Evolutionary conservation across 306 rosid genomes (phyloP), one percentile per base, ranked within the genome.

Genomic region (Gleditsia sinensis): DNA sequence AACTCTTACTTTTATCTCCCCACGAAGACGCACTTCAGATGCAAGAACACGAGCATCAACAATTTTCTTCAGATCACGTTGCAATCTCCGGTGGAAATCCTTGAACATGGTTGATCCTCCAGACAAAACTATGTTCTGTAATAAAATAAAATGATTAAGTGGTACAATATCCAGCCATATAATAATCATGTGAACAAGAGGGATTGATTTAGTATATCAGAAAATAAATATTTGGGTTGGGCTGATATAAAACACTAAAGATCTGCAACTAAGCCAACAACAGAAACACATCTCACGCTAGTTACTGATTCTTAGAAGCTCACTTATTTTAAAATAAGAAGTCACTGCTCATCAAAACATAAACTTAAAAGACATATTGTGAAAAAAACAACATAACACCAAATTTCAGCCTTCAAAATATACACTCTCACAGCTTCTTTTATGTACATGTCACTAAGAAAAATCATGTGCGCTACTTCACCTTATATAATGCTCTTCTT

Each of bases 81-180:
- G 99, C 91, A 95, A 88, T 83, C 98, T 95, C 84, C 97, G 80
- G 72, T 87, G 92, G 80, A 95, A 95, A 91, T 95, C 99, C 88
- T 92, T 95, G 88, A 95, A 95, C 97, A 95, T 95, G 68, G 99
- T 95, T 78, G 99, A 95, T 45, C 99, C 99, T 56, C 99, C 99
- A 23, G 99, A 95, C 77, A 95, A 75, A 68, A 95, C 99, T 45
- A 95, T 82, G 81, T 95, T 95, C 99, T 95, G 91, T 74, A 83
- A 77, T 60, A 12, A 56, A 77, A 58, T 20, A 9, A 6, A 54
- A 62, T 50, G 48, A 61, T 61, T 37, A 69, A 67, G 55, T 4
- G 51, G 33, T 50, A 24, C 37, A 68, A 16, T 32, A 25, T 34
- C 43, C 69, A 69, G 50, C 54, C 25, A 25, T 60, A 21, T 56